Base-by-base conservation (phyloP, 2,329 filamentous ascomycete genomes). In the Ophiocordyceps robertsii region DNA sequence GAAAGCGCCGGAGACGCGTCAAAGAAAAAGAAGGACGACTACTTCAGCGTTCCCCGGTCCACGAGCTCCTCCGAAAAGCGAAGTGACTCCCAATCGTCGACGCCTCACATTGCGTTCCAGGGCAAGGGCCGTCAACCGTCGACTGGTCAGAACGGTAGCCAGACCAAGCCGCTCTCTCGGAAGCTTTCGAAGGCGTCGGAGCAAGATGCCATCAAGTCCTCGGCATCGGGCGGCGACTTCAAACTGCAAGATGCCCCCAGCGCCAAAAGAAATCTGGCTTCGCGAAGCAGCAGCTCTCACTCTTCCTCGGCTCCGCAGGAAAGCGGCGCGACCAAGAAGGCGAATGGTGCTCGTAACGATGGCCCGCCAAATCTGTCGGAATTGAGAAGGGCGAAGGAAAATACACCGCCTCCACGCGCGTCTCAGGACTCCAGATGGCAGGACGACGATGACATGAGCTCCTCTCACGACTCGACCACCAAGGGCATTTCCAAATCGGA, bases 71-170 rank as follows among this genome's bases (percentile, higher is more conserved):
- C 59, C 3, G 68, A 75, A 41, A 70, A 63, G 50, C 69, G 67
- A 39, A 55, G 54, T 14, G 72, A 73, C 37, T 72, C 71, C 1
- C 65, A 68, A 43, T 59, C 66, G 45, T 74, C 79, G 2, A 88
- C 85, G 14, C 86, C 88, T n/a, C 88, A 95, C 55, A 94, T 94
- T 53, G 84, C 87, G 19, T 93, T 88, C 57, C 87, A 94, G 58
- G 86, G 94, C 54, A 92, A 89, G 61, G 77, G 77, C 2, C 75
- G 84, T 3, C 56, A 62, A 38, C 29, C 54, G 16, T 80, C 79
- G 1, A 75, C 78, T 3, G 76, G 81, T 11, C 64, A 77, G 21
- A 68, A 76, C 29, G 73, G 72, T 32, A 65, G 70, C 2, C 67
- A 73, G 38, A 63, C 68, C 21, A 79, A 69, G 53, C 61, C 64